These are phyloP conservation scores for Meyerozyma sp. DNA, from an alignment of 1,139 yeast species.

Conservation along the genomic window DNA sequence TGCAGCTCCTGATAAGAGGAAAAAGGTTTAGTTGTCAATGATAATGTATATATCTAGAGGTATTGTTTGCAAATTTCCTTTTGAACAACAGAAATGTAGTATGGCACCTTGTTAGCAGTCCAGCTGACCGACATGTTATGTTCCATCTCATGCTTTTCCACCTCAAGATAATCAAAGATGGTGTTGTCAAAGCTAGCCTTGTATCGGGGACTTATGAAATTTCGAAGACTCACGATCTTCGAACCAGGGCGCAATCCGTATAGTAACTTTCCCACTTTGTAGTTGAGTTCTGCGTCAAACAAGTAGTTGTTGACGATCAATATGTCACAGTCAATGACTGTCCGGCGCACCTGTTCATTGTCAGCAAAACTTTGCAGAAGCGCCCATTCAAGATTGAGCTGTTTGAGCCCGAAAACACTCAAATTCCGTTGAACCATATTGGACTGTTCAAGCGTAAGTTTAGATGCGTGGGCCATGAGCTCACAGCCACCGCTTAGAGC, in stretches of 20 bases:
- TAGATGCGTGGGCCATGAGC: conserved; percentile 77
- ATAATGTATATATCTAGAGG: not conserved
- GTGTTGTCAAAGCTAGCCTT: conserved; percentile 53
- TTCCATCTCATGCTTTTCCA: conserved; percentile 60
- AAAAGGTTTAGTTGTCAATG: not conserved
- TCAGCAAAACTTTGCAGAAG: conserved; percentile 68
- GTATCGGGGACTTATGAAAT: conserved; percentile 59
- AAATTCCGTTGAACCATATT: conserved; percentile 55
- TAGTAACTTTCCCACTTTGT: conserved; percentile 61
- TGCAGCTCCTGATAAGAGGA: not conserved
- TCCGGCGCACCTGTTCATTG: conserved; percentile 48
- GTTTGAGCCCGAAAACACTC: conserved; percentile 55
- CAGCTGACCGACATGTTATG: conserved; percentile 74
- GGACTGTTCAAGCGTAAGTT: conserved; percentile 57
- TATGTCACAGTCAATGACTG: conserved; percentile 62
- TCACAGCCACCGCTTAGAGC: conserved; percentile 80
- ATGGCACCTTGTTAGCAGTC: conserved; percentile 83
- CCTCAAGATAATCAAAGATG: conserved; percentile 56
- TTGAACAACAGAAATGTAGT: conserved; percentile 71
- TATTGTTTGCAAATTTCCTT: conserved; percentile 8
- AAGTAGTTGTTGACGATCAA: conserved; percentile 77
- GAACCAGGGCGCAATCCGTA: conserved; percentile 66
- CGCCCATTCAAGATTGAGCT: conserved; percentile 54
- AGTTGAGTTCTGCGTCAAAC: conserved; percentile 69
- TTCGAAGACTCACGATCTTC: conserved; percentile 71